Evolutionary conservation across 768 basidiomycete genomes (phyloP).

Genomic region (Lactarius indigo): DNA sequence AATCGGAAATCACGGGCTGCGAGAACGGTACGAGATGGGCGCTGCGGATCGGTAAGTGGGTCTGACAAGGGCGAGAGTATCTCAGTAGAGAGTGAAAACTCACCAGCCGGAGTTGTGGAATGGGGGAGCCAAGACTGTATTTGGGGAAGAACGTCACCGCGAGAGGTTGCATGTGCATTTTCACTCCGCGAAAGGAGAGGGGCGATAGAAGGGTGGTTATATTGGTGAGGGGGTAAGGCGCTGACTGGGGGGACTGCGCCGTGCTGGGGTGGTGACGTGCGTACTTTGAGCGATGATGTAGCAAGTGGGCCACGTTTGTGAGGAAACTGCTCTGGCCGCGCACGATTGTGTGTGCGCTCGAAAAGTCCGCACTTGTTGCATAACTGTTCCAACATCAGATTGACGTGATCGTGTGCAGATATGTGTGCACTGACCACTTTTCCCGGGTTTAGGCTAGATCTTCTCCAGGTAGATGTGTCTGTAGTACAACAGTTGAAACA

Average conservation of each 20-base stretch:
- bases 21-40: conserved; percentile 19
- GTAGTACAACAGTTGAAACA: conserved; percentile 87
- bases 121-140: conserved; percentile 23
- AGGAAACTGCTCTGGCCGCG: conserved; percentile 76
- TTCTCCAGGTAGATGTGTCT: conserved; percentile 78
- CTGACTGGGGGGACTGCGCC: conserved; percentile 44
- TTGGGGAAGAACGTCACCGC: conserved; percentile 19
- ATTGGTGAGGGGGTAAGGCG: conserved; percentile 47
- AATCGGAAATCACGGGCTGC: conserved; percentile 10
- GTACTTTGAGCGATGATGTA: conserved; percentile 44
- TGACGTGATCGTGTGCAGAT: not conserved
- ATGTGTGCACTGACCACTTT: conserved; percentile 53
- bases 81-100: not conserved
- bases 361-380: conserved; percentile 73
- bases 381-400: conserved; percentile 32
- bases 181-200: conserved; percentile 41
- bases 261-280: conserved; percentile 31
- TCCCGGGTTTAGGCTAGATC: conserved; percentile 73
- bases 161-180: conserved; percentile 7
- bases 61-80: not conserved
- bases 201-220: conserved; percentile 51
- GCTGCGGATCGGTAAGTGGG: conserved; percentile 13
- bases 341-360: conserved; percentile 75
- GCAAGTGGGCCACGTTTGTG: conserved; percentile 73
- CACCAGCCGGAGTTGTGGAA: conserved; percentile 15